Evolutionary conservation across 305 asterid species (phyloP).

Genomic region (Solanum hybrid): DNA sequence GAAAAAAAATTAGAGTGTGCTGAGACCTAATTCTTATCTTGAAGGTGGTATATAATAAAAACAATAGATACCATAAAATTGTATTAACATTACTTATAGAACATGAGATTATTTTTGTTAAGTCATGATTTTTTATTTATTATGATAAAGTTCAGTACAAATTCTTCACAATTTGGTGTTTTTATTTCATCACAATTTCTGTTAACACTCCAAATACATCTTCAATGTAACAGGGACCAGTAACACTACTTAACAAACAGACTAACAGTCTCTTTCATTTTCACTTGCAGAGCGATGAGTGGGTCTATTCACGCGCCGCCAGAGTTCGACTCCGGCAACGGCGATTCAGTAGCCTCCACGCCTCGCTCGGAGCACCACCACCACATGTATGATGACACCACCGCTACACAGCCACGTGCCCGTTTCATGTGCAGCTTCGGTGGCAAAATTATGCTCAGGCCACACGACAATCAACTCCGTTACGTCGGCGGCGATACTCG

Average conservation of each 20-base stretch:
- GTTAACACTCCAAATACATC: neutral
- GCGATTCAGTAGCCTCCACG: constrained; percentile 64
- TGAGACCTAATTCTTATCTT: too few relatives aligned
- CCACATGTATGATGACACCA: constrained; percentile 26
- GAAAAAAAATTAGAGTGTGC: neutral
- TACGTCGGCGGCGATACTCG: constrained; percentile 97
- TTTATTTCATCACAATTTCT: neutral
- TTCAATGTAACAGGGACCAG: neutral
- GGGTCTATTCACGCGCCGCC: constrained; percentile 25
- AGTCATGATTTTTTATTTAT: too few relatives aligned
- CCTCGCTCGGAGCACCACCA: constrained; percentile 57
- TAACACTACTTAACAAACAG: neutral
- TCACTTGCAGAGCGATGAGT: constrained; percentile 26
- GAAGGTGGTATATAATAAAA: too few relatives aligned
- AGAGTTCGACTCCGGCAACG: constrained; percentile 42
- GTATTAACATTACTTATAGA: too few relatives aligned
- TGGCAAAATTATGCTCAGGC: constrained; percentile 85
- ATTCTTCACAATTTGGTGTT: neutral
- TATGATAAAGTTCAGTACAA: too few relatives aligned
- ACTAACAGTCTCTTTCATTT: neutral
- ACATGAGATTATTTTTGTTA: too few relatives aligned
- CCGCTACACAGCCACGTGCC: constrained; percentile 24
- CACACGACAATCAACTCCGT: constrained; percentile 91
- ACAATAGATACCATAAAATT: too few relatives aligned
- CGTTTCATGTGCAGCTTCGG: constrained; percentile 98